Percentiles rank a stretch among this genome's conserved stretches.
phyloP scores from a whole-genome alignment of 2,329 filamentous ascomycete species.

The Chrysoporthe cubensis region DNA sequence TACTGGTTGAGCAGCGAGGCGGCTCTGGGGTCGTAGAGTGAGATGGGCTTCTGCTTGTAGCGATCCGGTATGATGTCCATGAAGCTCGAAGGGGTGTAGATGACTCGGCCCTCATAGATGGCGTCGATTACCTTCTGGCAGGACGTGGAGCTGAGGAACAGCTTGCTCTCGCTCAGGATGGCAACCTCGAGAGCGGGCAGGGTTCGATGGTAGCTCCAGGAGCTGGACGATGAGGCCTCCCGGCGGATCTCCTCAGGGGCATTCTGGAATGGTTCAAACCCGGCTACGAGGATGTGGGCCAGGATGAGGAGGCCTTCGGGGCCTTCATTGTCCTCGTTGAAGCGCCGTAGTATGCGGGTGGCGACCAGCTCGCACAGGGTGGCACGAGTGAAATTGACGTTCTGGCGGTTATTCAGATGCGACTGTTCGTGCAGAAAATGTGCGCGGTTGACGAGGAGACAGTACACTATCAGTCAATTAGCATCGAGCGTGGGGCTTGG shows the following conservation, averaged over 20 bases:
- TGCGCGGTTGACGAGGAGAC: constrained; percentile 78
- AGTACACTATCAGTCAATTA: constrained; percentile 64
- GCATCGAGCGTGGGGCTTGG: not conserved
- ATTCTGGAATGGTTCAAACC: constrained; percentile 85
- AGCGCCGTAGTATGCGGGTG: constrained; percentile 75
- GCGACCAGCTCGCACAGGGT: constrained; percentile 81
- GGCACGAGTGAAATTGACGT: constrained; percentile 78
- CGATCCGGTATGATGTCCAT: constrained; percentile 84
- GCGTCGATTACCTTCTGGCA: constrained; percentile 82
- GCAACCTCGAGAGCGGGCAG: constrained; percentile 81
- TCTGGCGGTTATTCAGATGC: constrained; percentile 76
- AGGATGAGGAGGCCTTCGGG: constrained; percentile 72
- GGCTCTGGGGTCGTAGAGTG: constrained; percentile 76
- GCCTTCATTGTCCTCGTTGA: constrained; percentile 76
- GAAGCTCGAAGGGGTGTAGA: constrained; percentile 81
- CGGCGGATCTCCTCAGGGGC: constrained; percentile 69
- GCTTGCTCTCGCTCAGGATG: constrained; percentile 80
- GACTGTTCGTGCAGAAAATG: constrained; percentile 80
- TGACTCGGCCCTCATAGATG: constrained; percentile 78
- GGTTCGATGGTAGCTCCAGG: constrained; percentile 59
- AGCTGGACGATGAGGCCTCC: constrained; percentile 55
- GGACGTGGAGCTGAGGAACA: constrained; percentile 75
- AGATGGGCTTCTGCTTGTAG: constrained; percentile 83
- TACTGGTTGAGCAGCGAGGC: constrained; percentile 83
- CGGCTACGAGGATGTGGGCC: constrained; percentile 79